A percentile compares a stretch with the other conserved stretches of the same genome.
These are phyloP conservation scores for Pachyrhizus erosus DNA, from an alignment of 306 rosid genomes.

Conservation along the genomic window DNA sequence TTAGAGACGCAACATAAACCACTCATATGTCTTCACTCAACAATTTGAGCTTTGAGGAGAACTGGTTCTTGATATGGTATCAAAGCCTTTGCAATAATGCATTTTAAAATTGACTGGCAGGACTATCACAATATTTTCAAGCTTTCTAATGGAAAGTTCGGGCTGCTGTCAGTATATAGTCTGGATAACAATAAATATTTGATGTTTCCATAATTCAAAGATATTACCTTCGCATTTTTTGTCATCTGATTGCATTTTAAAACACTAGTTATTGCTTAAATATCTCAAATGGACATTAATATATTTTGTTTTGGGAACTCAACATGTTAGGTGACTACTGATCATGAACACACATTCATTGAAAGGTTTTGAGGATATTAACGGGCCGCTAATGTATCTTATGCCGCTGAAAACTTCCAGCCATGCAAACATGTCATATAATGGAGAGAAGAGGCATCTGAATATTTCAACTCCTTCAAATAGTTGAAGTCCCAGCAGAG, in stretches of 20 bases:
- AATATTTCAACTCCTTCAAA: slow-evolving; percentile 26
- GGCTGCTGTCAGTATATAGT: neutral
- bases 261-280: neutral
- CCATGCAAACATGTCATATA: slow-evolving; percentile 13
- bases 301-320: slow-evolving; percentile 7
- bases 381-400: neutral
- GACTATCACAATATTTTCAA: neutral
- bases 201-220: neutral
- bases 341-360: neutral
- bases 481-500: neutral
- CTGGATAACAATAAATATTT: neutral
- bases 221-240: neutral
- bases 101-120: slow-evolving; percentile 8
- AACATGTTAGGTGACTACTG: neutral
- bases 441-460: neutral
- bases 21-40: neutral
- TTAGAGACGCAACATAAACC: neutral
- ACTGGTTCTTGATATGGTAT: neutral
- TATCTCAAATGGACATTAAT: neutral
- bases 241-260: slow-evolving; percentile 12
- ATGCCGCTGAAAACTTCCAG: slow-evolving; percentile 4
- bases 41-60: neutral
- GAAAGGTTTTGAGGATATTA: neutral
- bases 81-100: slow-evolving; percentile 21
- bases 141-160: neutral